phyloP scores from a whole-genome alignment of 805 yeast species.

The Cyberlindnera galapagoensis region DNA sequence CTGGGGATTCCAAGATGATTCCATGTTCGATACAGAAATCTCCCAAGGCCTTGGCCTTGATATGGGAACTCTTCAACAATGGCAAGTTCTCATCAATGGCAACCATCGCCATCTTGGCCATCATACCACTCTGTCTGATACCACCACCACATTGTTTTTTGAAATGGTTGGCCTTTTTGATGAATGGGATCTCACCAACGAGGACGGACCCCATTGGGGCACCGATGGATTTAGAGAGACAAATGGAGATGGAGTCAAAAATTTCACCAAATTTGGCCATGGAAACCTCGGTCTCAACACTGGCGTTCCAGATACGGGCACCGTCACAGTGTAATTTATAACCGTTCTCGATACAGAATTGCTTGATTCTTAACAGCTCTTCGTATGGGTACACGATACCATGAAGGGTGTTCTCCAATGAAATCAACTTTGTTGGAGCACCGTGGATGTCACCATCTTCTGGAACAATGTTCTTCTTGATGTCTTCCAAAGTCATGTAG shows the following conservation, averaged over 20 bases:
- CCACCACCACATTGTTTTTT: conserved; percentile 94
- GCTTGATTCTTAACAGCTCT: conserved; percentile 65
- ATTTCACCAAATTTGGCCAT: conserved; percentile 63
- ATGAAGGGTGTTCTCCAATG: conserved; percentile 80
- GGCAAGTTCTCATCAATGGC: conserved; percentile 69
- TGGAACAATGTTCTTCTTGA: conserved; percentile 48
- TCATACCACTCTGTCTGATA: conserved; percentile 79
- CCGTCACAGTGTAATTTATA: conserved; percentile 83
- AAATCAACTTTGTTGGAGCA: conserved; percentile 80
- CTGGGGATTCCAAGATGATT: conserved; percentile 62
- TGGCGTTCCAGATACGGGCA: conserved; percentile 90
- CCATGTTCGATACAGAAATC: conserved; percentile 46
- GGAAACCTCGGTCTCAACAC: conserved; percentile 49
- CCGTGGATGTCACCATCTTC: conserved; percentile 79
- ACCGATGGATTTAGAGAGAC: conserved; percentile 84
- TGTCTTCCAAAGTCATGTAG: conserved; percentile 73
- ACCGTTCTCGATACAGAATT: conserved; percentile 57
- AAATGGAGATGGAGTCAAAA: conserved; percentile 86
- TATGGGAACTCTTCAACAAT: conserved; percentile 40
- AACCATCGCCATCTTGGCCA: conserved; percentile 72
- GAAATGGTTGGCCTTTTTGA: conserved; percentile 73
- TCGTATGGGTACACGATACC: conserved; percentile 80
- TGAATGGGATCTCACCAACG: conserved; percentile 57
- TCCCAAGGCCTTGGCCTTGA: conserved; percentile 44
- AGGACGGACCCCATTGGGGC: conserved; percentile 91